Evolutionary conservation across 2,329 filamentous ascomycete genomes (phyloP).

Genomic region (Coniochaeta hoffmannii): DNA sequence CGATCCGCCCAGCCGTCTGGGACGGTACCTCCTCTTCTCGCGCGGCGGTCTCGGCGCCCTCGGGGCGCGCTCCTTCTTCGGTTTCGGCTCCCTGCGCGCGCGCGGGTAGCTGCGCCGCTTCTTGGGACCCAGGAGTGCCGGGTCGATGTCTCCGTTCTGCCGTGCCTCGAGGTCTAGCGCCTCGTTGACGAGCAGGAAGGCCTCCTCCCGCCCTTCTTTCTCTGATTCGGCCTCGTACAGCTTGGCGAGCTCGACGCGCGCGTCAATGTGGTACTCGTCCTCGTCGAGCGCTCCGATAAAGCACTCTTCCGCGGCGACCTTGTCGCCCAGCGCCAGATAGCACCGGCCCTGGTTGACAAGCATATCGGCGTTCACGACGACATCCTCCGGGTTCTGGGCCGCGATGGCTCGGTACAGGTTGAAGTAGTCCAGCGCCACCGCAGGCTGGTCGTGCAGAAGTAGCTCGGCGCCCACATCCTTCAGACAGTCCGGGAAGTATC

Average conservation of each 20-base stretch:
- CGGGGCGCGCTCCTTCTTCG: constrained; percentile 16
- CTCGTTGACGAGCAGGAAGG: constrained; percentile 69
- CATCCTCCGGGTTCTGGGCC: constrained; percentile 31
- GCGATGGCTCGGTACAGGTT: constrained; percentile 43
- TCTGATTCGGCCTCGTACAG: constrained; percentile 73
- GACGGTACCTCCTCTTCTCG: constrained; percentile 29
- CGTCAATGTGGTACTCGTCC: constrained; percentile 65
- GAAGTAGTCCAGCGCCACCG: constrained; percentile 47
- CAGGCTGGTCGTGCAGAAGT: constrained; percentile 25
- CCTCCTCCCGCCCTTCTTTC: constrained; percentile 53
- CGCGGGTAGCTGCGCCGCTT: neutral
- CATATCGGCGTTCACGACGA: constrained; percentile 34
- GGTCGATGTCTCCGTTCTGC: constrained; percentile 18
- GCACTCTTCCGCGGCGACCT: constrained; percentile 66
- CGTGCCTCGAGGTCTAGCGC: constrained; percentile 57
- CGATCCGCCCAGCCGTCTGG: constrained; percentile 36
- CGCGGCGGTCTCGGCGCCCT: constrained; percentile 12
- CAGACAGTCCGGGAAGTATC: constrained; percentile 71
- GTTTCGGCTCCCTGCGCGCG: constrained; percentile 13
- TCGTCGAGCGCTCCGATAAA: constrained; percentile 68
- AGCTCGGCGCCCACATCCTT: constrained; percentile 53
- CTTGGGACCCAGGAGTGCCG: neutral
- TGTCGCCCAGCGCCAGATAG: constrained; percentile 56
- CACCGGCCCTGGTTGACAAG: constrained; percentile 57
- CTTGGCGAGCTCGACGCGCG: constrained; percentile 71